phyloP scores from a whole-genome alignment of 2,329 filamentous ascomycete genomes.

The Penicillium sp. region DNA sequence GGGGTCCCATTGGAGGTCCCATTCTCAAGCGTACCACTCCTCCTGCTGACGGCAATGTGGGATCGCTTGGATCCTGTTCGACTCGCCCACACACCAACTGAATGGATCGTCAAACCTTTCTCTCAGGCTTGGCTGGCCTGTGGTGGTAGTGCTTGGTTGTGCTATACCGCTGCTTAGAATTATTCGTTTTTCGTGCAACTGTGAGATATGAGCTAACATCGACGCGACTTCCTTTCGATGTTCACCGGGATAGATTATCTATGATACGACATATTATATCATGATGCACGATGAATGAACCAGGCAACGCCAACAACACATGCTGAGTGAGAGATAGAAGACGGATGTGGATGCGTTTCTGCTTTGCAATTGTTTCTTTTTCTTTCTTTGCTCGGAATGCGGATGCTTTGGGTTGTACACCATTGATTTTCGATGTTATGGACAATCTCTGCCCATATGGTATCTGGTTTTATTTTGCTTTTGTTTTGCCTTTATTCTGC shows the following conservation, averaged over 20 bases:
- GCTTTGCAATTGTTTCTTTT: neutral
- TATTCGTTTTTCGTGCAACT: neutral
- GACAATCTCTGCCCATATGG: neutral
- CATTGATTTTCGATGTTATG: neutral
- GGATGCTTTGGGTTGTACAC: neutral
- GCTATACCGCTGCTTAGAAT: neutral
- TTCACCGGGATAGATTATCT: neutral
- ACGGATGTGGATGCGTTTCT: neutral
- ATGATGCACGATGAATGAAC: neutral
- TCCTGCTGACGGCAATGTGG: neutral
- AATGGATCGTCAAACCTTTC: neutral
- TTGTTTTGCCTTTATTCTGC: neutral
- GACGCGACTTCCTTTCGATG: neutral
- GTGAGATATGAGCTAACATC: slow-evolving; percentile 1
- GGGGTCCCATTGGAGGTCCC: slow-evolving; percentile 5
- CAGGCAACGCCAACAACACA: neutral
- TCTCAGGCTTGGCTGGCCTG: neutral
- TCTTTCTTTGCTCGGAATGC: neutral
- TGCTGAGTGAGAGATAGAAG: neutral
- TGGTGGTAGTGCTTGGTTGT: neutral
- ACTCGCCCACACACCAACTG: neutral
- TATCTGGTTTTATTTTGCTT: neutral
- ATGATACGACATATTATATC: neutral
- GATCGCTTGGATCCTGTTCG: neutral
- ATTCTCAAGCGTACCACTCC: neutral